Percentiles rank a stretch among this genome's conserved stretches.
phyloP scores from a whole-genome alignment of 1,284 basidiomycete genomes.

The Pisolithus thermaeus region DNA sequence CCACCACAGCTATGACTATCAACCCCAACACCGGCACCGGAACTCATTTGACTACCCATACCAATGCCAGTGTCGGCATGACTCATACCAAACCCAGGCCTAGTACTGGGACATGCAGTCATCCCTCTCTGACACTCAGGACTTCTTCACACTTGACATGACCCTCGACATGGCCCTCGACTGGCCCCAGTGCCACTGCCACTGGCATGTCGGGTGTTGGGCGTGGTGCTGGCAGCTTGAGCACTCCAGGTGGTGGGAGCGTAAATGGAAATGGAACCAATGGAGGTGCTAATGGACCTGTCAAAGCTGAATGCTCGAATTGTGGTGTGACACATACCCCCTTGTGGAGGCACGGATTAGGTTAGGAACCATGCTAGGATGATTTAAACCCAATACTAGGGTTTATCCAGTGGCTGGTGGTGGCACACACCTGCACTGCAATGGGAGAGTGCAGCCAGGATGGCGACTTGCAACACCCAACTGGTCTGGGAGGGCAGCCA shows the following conservation, averaged over 20 bases:
- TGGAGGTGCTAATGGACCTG: constrained; percentile 73
- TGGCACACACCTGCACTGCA: no score
- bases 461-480: no score
- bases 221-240: constrained; percentile 1
- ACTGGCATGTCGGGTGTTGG: constrained; percentile 37
- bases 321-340: constrained; percentile 81
- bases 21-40: no score
- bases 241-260: no score
- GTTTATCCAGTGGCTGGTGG: no score
- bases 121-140: constrained; percentile 54
- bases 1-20: no score
- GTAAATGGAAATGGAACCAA: constrained; percentile 37
- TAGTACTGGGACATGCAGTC: constrained; percentile 42
- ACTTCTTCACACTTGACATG: constrained; percentile 34
- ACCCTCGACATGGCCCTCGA: constrained; percentile 45
- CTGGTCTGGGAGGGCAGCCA: no score
- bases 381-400: no score
- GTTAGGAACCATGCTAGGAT: no score
- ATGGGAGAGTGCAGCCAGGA: no score
- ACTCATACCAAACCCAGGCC: constrained; percentile 40
- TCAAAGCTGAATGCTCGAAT: constrained; percentile 78
- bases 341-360: constrained; percentile 73
- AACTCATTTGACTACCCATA: no score
- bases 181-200: constrained; percentile 55
- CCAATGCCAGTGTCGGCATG: no score